Conservation (phyloP, 2,329 filamentous ascomycete genomes). For the Aspergillus pseudoglaucus region DNA sequence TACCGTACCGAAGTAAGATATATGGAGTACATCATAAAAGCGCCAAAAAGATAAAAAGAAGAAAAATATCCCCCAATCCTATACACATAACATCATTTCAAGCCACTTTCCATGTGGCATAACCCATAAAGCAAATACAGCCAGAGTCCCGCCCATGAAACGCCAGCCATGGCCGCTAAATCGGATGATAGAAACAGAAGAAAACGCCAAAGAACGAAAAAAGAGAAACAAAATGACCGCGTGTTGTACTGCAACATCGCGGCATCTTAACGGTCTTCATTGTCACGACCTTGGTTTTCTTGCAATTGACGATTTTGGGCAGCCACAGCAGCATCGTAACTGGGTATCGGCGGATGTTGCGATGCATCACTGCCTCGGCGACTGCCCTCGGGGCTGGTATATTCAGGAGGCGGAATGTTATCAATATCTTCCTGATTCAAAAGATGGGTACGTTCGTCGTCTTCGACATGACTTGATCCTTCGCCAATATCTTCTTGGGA, state of each 20-base stretch:
- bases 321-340: constrained; percentile 67
- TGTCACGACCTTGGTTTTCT: background rate
- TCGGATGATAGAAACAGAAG: constrained; percentile 6
- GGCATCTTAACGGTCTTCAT: background rate
- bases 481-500: constrained; percentile 64
- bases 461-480: constrained; percentile 52
- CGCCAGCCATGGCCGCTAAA: constrained; percentile 27
- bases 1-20: background rate
- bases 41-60: background rate
- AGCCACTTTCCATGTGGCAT: constrained; percentile 11
- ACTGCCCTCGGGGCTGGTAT: constrained; percentile 51
- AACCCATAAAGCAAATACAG: constrained; percentile 9
- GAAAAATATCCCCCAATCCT: constrained; percentile 6
- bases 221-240: background rate
- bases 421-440: constrained; percentile 25
- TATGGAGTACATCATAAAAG: background rate
- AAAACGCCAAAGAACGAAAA: constrained; percentile 1
- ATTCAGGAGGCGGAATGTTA: constrained; percentile 36
- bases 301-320: constrained; percentile 18
- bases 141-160: constrained; percentile 15
- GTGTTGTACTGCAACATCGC: background rate
- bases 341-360: constrained; percentile 66
- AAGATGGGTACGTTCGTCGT: constrained; percentile 16
- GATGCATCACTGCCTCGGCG: constrained; percentile 53
- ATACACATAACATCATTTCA: constrained; percentile 15